Evolutionary conservation across 768 basidiomycete species (phyloP), one percentile per base, ranked within the genome.

Genomic region (Gelatoporia subvermispora): DNA sequence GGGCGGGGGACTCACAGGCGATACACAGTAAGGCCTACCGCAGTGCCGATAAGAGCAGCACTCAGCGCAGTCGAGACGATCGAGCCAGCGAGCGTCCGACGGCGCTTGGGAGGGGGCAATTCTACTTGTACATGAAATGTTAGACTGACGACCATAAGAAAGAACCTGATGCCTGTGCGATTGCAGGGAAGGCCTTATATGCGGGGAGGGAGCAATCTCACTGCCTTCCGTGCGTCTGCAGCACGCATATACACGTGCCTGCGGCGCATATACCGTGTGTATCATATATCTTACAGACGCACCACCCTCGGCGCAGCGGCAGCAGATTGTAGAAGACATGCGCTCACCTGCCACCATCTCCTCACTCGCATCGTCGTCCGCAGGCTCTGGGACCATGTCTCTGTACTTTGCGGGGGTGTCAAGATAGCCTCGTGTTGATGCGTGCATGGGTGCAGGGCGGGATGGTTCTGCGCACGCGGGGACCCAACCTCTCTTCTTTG

Each of bases 11-110:
- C 87, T 72, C 64, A 91, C 89, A 92, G 71, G 66, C 87, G 79
- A 70, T 90, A 93, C 36, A 90, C 87, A 39, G 88, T 89, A 53
- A 91, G 74, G 50, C 89, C 89, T 44, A 93, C 89, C 15, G 90
- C 90, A 18, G 87, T 84, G 49, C 89, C 87, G 51, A 93, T 87
- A 50, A 93, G 77, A 40, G 88, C 90, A 54, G 89, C 88, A 68
- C 78, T 88, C 67, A 92, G 71, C 47, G 90, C 89, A 25, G 88
- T 87, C 15, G 87, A 85, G 53, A 91, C 79, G 60, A 93, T 84
- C 49, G 86, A 84, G 53, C 87, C 87, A 54, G 88, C 84, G 66
- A 91, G 75, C 51, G 84, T 84, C 59, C 85, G 81, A 51, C 88
- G 85, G 61, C 84, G 82, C 73, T 91, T 92, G 57, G 80, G 71